Base-by-base conservation (phyloP, 345 rosid species). In the Boechera stricta region DNA sequence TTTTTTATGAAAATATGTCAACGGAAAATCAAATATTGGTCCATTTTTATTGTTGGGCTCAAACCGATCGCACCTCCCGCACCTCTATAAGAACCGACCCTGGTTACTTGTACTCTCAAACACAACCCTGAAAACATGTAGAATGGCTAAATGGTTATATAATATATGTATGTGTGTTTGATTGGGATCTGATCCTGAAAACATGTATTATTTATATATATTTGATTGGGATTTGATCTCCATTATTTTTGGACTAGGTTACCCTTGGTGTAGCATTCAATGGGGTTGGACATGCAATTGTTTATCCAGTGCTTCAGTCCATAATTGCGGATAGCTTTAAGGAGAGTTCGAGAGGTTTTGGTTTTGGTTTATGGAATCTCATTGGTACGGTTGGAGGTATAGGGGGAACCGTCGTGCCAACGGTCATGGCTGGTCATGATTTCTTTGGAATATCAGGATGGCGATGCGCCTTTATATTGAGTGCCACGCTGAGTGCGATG, bases 271-370 rank as follows among this genome's bases (percentile, higher is more conserved):
- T 91, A 76, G 97, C 88, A 67, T 71, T 89, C 8, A 94, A 91
- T 79, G 97, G 98, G 12, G 81, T 90, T 68, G 97, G 97, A 56
- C 81, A 90, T 39, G 98, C 98, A 6, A 91, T 94, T 69, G 98
- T 94, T 33, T 91, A 91, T 76, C 97, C 97, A 1, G 95, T 97
- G 16, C 87, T 94, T 51, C 98, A 94, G 73, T 94, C 98, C 15
- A 89, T 91, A 11, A 90, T 91, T 29, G 98, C 97, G 32, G 97
- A 94, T 81, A 92, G 97, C 80, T 94, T 91, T 60, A 81, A 45
- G 44, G 97, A 92, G 55, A 85, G 84, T 57, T 89, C 82, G 49
- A 87, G 98, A 72, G 97, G 98, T 1, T 83, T 93, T 11, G 97
- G 97, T 41, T 94, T 94, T 56, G 97, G 98, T 45, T 67, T 94